Evolutionary conservation across 352 stramenopile genomes (phyloP), one percentile per base, ranked within the genome.

Genomic region (Paralagenidium karlingii): DNA sequence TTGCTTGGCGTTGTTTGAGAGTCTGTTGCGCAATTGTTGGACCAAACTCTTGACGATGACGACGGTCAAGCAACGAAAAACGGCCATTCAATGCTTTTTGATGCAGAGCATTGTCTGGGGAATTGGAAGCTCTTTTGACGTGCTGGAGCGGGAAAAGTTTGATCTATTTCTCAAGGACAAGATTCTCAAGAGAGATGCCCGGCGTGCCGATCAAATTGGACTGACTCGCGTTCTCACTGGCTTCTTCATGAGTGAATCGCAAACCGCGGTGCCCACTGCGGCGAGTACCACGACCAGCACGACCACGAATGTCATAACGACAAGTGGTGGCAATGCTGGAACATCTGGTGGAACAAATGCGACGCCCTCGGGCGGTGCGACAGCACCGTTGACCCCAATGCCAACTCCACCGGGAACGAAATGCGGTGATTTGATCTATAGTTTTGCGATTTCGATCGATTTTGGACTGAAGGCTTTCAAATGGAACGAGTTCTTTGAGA

Each of bases 41-140:
- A 19, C 51, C 19, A 84, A 85, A 26, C 40, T 82, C 33, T 47
- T 29, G n/a, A 38, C 39, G 0, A 68, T 88, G 56, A 55, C 56
- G 13, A 86, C 66, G 19, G 57, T 51, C 2, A 84, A 87, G 38
- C 69, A 85, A 37, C 57, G 68, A 8, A 62, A 52, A 18, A 79
- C 62, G 15, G 58, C 68, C 0, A 43, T 81, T 4, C 60, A 82
- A 24, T 85, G 69, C 38, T 63, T 73, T 18, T 87, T 74, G 31
- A 43, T 89, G 4, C 76, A 86, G 31, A 60, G 69, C 10, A 47
- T 89, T 1, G 58, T 89, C 4, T 89, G 76, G 76, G 63, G 76
- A 5, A 46, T 89, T 6, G 76, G 76, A 1, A 52, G 58, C 43
- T 85, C 76, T 0, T 50, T 48, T 7, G 43, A 63, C 27, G 18